phyloP scores from a whole-genome alignment of 2,329 filamentous ascomycete species.

The Teratosphaeria destructans region DNA sequence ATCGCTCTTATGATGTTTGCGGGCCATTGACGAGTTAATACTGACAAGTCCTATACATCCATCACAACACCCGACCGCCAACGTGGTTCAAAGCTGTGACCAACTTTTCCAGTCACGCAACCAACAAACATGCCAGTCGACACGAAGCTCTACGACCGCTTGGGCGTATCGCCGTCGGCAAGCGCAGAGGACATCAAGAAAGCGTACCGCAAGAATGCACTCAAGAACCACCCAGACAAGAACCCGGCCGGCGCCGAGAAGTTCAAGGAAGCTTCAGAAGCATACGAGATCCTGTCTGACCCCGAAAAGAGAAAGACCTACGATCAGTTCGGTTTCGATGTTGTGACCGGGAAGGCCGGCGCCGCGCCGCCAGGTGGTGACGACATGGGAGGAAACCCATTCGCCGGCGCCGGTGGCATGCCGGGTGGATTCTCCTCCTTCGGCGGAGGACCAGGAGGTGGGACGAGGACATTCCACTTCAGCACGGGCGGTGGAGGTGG shows the following conservation, averaged over 20 bases:
- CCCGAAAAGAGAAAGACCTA: conserved; percentile 94
- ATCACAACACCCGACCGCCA: not conserved
- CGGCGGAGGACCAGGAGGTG: conserved; percentile 32
- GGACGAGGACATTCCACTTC: conserved; percentile 54
- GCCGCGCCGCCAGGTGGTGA: conserved; percentile 49
- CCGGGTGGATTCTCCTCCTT: conserved; percentile 51
- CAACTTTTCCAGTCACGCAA: not conserved
- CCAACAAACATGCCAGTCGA: conserved; percentile 69
- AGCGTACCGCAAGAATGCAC: conserved; percentile 77
- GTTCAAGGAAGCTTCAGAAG: conserved; percentile 96
- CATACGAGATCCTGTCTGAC: conserved; percentile 95
- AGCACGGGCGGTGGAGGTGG: conserved; percentile 44
- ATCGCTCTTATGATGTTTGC: not conserved
- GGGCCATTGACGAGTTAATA: not conserved
- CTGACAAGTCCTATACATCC: not conserved
- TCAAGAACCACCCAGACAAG: conserved; percentile 87
- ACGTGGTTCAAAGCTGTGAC: not conserved
- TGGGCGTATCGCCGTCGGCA: conserved; percentile 68
- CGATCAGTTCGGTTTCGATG: conserved; percentile 89
- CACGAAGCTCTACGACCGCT: conserved; percentile 85
- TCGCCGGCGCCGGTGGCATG: conserved; percentile 40
- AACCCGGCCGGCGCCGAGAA: conserved; percentile 82
- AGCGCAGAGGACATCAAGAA: conserved; percentile 95
- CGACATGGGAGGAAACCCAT: conserved; percentile 34
- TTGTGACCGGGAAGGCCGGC: conserved; percentile 44